Evolutionary conservation across 805 yeast species (phyloP), one percentile per base, ranked within the genome.

Genomic region (Yueomyces sp.): DNA sequence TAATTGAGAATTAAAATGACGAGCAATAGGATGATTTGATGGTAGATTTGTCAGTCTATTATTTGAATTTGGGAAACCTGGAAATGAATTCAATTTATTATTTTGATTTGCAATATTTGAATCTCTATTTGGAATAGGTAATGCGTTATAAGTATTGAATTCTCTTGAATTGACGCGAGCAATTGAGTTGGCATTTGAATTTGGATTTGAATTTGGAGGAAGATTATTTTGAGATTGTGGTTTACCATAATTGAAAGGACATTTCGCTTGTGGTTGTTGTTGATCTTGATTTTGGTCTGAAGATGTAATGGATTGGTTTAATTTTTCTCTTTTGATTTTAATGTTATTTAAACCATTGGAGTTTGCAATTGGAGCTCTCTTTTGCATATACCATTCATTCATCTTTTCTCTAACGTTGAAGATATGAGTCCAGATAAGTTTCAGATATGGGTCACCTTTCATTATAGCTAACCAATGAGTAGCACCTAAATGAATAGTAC

Each of bases 391-490:
- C 61, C 62, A 30, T 9, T 30, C 33, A 9, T 9, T 30, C 6
- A 30, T 30, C 9, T 30, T 30, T 44, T 67, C 70, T 47, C 72
- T 60, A 48, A 68, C 56, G 34, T 64, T 65, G 48, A 68, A 68
- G 28, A 68, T 68, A 47, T 68, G 73, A 4, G 67, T 66, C 81
- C 81, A 75, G 28, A 75, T 52, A 39, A 74, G 70, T 46, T 76
- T 69, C 40, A 75, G 54, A 51, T 73, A 74, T 4, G 77, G 73
- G 49, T 75, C 81, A 51, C 77, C 77, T 53, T 75, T 70, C 65
- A 74, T 74, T 26, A 75, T 67, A 29, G 77, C 77, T 50, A 75
- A 57, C 79, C 79, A 75, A 28, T 77, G 76, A 3, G 77, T 68
- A 1, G 76, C 72, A 45, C 77, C 72, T n/a, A 68, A 48, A 52